Conservation (phyloP, 2,329 filamentous ascomycete genomes). For the Penicillium frequentans region DNA sequence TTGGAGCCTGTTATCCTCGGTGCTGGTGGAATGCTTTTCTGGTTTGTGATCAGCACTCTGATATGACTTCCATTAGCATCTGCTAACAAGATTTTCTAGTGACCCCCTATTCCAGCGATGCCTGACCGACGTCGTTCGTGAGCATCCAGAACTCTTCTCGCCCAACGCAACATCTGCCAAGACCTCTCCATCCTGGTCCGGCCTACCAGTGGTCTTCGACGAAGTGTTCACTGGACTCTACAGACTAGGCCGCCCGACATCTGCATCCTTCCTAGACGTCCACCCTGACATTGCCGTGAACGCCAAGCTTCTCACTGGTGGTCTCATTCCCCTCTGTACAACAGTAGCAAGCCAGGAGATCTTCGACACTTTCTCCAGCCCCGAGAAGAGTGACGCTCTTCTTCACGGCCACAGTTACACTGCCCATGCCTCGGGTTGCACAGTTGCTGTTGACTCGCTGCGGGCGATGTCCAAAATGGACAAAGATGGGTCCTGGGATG, state of each 20-base stretch:
- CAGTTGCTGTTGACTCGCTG: conserved; percentile 71
- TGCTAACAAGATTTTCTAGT: conserved; percentile 39
- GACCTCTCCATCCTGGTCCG: conserved; percentile 57
- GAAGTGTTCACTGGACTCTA: conserved; percentile 88
- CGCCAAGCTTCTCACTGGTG: conserved; percentile 81
- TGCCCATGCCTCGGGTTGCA: conserved; percentile 77
- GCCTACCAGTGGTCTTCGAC: conserved; percentile 77
- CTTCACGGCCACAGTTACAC: conserved; percentile 87
- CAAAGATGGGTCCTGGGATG: conserved; percentile 55
- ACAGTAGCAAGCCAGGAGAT: conserved; percentile 74
- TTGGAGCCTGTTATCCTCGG: conserved; percentile 80
- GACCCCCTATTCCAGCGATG: conserved; percentile 79
- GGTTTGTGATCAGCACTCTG: conserved; percentile 50
- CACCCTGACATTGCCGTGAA: conserved; percentile 76
- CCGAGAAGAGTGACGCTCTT: conserved; percentile 74
- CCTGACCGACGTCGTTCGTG: conserved; percentile 67
- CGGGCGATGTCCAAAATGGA: conserved; percentile 62
- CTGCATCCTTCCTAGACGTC: conserved; percentile 67
- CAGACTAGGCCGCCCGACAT: conserved; percentile 70
- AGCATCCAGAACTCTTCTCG: conserved; percentile 57
- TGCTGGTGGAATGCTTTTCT: conserved; percentile 80
- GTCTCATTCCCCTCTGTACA: conserved; percentile 72
- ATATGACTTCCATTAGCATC: no score
- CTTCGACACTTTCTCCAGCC: conserved; percentile 68
- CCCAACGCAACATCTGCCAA: conserved; percentile 11